These are phyloP conservation scores for Mayamaea pseudoterrestris DNA, from an alignment of 108 stramenopile species.

Conservation along the genomic window DNA sequence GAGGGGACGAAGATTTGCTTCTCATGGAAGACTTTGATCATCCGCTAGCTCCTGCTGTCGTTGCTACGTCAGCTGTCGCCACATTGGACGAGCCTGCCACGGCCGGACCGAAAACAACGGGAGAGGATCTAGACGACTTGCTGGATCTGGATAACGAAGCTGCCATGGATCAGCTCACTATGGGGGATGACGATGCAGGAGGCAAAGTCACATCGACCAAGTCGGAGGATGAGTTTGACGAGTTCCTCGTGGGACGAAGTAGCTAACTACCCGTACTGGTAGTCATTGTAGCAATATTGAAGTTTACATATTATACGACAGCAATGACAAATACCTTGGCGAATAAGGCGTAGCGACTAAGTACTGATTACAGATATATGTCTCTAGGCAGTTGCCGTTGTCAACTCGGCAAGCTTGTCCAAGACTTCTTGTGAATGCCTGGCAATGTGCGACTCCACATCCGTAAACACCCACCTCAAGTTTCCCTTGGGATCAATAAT, in stretches of 20 bases:
- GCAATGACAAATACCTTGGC: too few relatives aligned
- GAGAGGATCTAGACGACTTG: too few relatives aligned
- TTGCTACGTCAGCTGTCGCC: too few relatives aligned
- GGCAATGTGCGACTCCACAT: slow-evolving; percentile 59
- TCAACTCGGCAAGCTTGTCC: slow-evolving; percentile 56
- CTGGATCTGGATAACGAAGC: too few relatives aligned
- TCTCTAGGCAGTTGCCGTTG: slow-evolving; percentile 6
- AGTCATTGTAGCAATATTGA: too few relatives aligned
- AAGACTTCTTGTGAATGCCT: slow-evolving; percentile 60
- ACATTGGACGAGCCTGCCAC: too few relatives aligned
- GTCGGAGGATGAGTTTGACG: slow-evolving; percentile 28
- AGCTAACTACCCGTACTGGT: too few relatives aligned
- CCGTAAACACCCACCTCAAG: slow-evolving; percentile 64
- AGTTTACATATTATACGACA: too few relatives aligned
- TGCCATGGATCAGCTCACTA: background rate
- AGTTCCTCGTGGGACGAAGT: slow-evolving; percentile 31
- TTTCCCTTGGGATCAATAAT: slow-evolving; percentile 68
- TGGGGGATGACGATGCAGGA: slow-evolving; percentile 5
- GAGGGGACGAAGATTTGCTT: slow-evolving; percentile 6
- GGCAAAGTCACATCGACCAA: background rate
- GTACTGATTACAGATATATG: too few relatives aligned
- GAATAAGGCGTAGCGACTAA: too few relatives aligned
- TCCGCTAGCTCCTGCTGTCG: too few relatives aligned
- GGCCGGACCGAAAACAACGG: too few relatives aligned
- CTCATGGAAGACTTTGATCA: background rate